Evolutionary conservation across 2,329 filamentous ascomycete species (phyloP).

Genomic region (Microcyclospora pomicola): DNA sequence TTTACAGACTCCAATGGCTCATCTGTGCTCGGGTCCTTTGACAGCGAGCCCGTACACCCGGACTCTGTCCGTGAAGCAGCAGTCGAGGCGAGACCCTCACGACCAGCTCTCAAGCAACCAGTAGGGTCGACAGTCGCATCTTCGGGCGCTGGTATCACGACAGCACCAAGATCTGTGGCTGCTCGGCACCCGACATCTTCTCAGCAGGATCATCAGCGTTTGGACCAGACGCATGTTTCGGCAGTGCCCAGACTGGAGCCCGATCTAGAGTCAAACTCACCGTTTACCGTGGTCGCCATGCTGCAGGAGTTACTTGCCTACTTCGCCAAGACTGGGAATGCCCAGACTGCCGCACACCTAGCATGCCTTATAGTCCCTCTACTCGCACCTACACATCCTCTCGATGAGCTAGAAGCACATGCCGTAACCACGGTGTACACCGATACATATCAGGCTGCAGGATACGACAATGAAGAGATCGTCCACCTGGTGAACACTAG

Average conservation of each 20-base stretch:
- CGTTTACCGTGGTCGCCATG: slow-evolving; percentile 30
- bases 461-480: slow-evolving; percentile 26
- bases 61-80: too few relatives aligned
- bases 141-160: slow-evolving; percentile 2
- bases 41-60: slow-evolving; percentile 5
- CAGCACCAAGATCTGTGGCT: too few relatives aligned
- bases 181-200: too few relatives aligned
- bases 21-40: slow-evolving; percentile 40
- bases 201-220: too few relatives aligned
- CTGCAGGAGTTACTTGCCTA: slow-evolving; percentile 29
- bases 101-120: slow-evolving; percentile 3
- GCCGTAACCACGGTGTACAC: slow-evolving; percentile 25
- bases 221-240: too few relatives aligned
- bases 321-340: slow-evolving; percentile 27
- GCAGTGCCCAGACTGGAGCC: too few relatives aligned
- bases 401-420: slow-evolving; percentile 19
- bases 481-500: slow-evolving; percentile 27
- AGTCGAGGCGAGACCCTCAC: slow-evolving; percentile 4
- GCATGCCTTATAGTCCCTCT: slow-evolving; percentile 33
- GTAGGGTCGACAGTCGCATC: slow-evolving; percentile 11
- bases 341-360: slow-evolving; percentile 34
- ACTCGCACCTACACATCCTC: slow-evolving; percentile 28
- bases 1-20: slow-evolving; percentile 43
- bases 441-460: slow-evolving; percentile 26
- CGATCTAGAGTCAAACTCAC: slow-evolving; percentile 17